These are phyloP conservation scores for Neonectria magnoliae DNA, from an alignment of 2,329 filamentous ascomycete species.

Conservation along the genomic window DNA sequence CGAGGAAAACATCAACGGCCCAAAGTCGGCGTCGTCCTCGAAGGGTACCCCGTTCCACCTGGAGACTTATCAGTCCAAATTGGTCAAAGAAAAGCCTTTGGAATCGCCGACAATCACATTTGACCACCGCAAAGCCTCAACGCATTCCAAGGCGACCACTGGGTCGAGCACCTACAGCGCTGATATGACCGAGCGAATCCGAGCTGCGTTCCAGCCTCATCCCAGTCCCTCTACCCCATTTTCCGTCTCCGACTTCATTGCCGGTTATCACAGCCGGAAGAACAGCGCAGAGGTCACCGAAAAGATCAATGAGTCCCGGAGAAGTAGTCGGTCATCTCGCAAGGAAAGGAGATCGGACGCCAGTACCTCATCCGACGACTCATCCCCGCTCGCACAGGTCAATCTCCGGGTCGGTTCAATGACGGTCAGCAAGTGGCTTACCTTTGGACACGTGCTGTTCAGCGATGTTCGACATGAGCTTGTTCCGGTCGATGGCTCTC, in stretches of 20 bases:
- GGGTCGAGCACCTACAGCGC: slow-evolving; percentile 64
- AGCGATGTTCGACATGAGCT: slow-evolving; percentile 81
- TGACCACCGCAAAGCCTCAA: slow-evolving; percentile 46
- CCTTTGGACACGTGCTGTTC: slow-evolving; percentile 84
- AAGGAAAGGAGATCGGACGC: slow-evolving; percentile 54
- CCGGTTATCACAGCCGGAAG: slow-evolving; percentile 36
- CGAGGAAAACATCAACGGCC: slow-evolving; percentile 60
- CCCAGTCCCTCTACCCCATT: slow-evolving; percentile 55
- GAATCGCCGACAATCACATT: slow-evolving; percentile 60
- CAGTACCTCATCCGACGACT: slow-evolving; percentile 63
- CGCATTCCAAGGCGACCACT: slow-evolving; percentile 47
- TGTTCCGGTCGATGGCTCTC: slow-evolving; percentile 50
- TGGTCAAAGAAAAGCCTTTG: slow-evolving; percentile 50
- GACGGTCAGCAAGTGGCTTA: slow-evolving; percentile 89
- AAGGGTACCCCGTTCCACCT: slow-evolving; percentile 66
- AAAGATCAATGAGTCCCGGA: slow-evolving; percentile 46
- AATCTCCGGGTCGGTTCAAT: slow-evolving; percentile 83
- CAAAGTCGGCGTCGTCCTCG: slow-evolving; percentile 65
- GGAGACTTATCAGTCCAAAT: slow-evolving; percentile 56
- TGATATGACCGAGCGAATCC: slow-evolving; percentile 64
- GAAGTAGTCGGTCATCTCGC: slow-evolving; percentile 45
- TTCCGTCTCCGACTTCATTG: slow-evolving; percentile 54
- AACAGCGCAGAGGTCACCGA: slow-evolving; percentile 22
- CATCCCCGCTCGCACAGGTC: slow-evolving; percentile 73
- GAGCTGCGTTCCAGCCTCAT: slow-evolving; percentile 57